These are phyloP conservation scores for Kitagawia praeruptora DNA, from an alignment of 129 eudicot species.

Conservation along the genomic window DNA sequence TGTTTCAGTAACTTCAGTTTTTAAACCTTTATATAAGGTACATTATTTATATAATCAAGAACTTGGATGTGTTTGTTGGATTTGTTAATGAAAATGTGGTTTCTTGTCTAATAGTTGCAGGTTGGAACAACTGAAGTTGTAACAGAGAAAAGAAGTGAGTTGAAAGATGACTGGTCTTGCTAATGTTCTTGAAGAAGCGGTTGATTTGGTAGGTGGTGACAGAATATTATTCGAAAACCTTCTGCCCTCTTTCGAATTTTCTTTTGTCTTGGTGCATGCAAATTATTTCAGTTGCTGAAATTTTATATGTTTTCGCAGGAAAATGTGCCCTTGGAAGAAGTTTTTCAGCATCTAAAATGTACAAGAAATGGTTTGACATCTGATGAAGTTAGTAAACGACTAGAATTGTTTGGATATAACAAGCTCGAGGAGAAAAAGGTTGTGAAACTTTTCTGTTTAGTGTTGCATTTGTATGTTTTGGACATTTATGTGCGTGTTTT, in stretches of 20 bases:
- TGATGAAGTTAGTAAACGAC: conserved; percentile 44
- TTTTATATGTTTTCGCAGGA: conserved; percentile 32
- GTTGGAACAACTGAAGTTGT: conserved; percentile 5
- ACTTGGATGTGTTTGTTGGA: background rate
- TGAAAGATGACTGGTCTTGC: conserved; percentile 40
- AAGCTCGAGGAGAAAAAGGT: conserved; percentile 87
- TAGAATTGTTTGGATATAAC: conserved; percentile 65
- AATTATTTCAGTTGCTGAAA: background rate
- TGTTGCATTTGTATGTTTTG: background rate
- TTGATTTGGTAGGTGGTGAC: conserved; percentile 59
- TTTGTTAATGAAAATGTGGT: background rate
- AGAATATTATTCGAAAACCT: background rate
- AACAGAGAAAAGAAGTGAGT: conserved; percentile 26
- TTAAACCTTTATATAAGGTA: background rate
- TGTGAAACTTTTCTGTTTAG: background rate
- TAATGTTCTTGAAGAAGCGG: conserved; percentile 46
- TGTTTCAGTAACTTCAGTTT: background rate
- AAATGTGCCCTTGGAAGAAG: conserved; percentile 70
- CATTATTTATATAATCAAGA: background rate
- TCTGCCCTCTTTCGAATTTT: background rate
- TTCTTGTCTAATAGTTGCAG: background rate
- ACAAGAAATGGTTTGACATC: conserved; percentile 52
- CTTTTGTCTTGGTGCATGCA: background rate
- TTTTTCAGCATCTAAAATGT: conserved; percentile 57
- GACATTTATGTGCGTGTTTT: background rate